Base-by-base conservation (phyloP, 176 grass and related monocot species). In the Hsuehochloa calcarea region DNA sequence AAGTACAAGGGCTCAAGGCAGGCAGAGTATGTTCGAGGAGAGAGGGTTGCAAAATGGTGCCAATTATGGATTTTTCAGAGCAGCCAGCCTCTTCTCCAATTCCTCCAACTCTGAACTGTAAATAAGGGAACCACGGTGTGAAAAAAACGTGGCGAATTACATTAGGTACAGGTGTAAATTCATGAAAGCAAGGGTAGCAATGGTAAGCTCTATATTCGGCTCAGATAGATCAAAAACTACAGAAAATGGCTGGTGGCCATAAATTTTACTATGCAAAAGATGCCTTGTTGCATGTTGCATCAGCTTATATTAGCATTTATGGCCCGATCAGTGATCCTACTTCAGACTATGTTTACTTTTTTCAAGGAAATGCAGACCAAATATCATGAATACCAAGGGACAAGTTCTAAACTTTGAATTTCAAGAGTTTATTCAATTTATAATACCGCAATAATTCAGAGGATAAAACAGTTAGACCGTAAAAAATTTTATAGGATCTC, bases 41-140 rank as follows among this genome's bases (percentile, higher is more conserved):
- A 62, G 55, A 31, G 41, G 88, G 31, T 52, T 68, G 65, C 19
- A 72, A 66, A 61, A 38, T 51, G 17, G 41, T 47, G 16, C 3
- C 23, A 19, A 62, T 62, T 77, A 99, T 51, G 88, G 50, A 77
- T 83, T 88, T 88, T 86, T 99, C 7, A 99, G 82, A 84, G 91
- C 91, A 82, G 93, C 84, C 27, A 99, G 65, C 61, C 93, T 92
- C 78, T 92, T 86, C 88, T 92, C 84, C n/a, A 99, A 90, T 25
- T 96, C 91, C 19, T 94, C 91, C 43, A 92, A 41, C 60, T 94
- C 93, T 45, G 81, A 91, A 75, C 91, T 96, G 93, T 82, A 89
- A 83, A 86, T 67, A 43, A 65, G 37, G 68, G 22, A 80, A 76
- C 49, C 75, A 84, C 31, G n/a, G 16, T 37, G 26, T 71, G n/a